These are phyloP conservation scores for Polyplosphaeria fusca DNA, from an alignment of 495 filamentous ascomycete species.

Conservation along the genomic window DNA sequence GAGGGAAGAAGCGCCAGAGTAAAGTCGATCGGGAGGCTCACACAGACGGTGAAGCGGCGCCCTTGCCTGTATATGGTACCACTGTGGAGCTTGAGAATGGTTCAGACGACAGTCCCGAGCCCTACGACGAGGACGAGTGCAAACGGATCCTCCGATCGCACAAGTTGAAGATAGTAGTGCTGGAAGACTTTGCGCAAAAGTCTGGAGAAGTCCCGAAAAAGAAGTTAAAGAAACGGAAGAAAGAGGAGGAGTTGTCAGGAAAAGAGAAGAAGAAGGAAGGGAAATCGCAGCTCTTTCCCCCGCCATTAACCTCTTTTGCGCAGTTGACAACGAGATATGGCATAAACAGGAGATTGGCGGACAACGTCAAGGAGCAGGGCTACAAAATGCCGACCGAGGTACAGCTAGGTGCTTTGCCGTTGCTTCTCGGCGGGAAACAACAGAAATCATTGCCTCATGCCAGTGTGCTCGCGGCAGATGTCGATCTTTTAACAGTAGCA, in stretches of 20 bases:
- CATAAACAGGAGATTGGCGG: slow-evolving; percentile 64
- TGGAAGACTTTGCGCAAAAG: slow-evolving; percentile 43
- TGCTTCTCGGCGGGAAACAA: slow-evolving; percentile 58
- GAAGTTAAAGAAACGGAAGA: slow-evolving; percentile 39
- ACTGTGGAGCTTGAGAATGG: too few species aligned
- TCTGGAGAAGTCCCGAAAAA: background rate
- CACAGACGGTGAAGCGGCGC: too few species aligned
- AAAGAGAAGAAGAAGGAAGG: slow-evolving; percentile 46
- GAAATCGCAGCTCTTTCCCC: slow-evolving; percentile 61
- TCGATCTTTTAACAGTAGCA: slow-evolving; percentile 82
- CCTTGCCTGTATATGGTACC: too few species aligned
- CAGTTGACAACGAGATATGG: slow-evolving; percentile 67
- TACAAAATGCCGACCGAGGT: slow-evolving; percentile 89
- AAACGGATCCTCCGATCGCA: slow-evolving; percentile 73
- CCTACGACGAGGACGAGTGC: slow-evolving; percentile 57
- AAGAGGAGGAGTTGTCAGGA: slow-evolving; percentile 25
- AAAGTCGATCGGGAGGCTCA: too few species aligned
- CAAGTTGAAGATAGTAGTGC: slow-evolving; percentile 78
- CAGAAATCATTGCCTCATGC: background rate
- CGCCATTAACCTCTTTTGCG: slow-evolving; percentile 73
- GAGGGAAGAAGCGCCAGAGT: background rate
- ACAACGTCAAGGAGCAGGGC: slow-evolving; percentile 78
- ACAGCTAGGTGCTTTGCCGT: slow-evolving; percentile 78
- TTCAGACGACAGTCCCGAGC: background rate
- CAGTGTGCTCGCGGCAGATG: background rate